These are phyloP conservation scores for Salix dunnii DNA, from an alignment of 345 rosid species.

Conservation along the genomic window DNA sequence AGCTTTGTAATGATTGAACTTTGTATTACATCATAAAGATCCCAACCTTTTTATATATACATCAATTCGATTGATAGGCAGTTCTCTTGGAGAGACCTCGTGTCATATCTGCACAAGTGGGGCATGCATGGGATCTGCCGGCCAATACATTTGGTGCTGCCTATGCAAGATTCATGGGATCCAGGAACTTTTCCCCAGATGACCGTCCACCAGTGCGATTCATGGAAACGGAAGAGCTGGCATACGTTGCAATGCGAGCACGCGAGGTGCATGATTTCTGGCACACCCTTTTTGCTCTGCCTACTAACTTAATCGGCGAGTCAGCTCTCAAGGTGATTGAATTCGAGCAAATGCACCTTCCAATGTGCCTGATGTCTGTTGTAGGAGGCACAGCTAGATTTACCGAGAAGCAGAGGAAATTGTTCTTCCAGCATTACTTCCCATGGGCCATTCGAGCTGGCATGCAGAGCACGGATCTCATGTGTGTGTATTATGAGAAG, in stretches of 20 bases:
- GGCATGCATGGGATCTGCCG: slow-evolving; percentile 73
- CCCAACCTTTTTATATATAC: too few relatives aligned
- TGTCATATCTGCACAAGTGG: slow-evolving; percentile 57
- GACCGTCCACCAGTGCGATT: slow-evolving; percentile 75
- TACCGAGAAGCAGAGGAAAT: slow-evolving; percentile 53
- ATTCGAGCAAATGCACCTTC: slow-evolving; percentile 71
- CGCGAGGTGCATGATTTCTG: slow-evolving; percentile 81
- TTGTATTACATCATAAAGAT: too few relatives aligned
- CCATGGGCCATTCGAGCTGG: too few relatives aligned
- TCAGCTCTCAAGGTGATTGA: slow-evolving; percentile 73
- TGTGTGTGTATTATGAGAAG: slow-evolving; percentile 65
- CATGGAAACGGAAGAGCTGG: slow-evolving; percentile 72
- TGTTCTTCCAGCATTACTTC: too few relatives aligned
- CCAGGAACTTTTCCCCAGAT: slow-evolving; percentile 75
- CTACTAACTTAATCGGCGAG: slow-evolving; percentile 68
- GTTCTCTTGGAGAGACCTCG: slow-evolving; percentile 62
- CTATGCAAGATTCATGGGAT: slow-evolving; percentile 79
- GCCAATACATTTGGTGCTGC: slow-evolving; percentile 75
- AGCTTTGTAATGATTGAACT: neutral
- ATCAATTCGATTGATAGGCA: slow-evolving; percentile 30
- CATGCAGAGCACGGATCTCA: slow-evolving; percentile 53
- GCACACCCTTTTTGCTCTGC: slow-evolving; percentile 72
- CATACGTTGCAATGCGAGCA: slow-evolving; percentile 64
- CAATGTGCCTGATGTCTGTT: slow-evolving; percentile 66
- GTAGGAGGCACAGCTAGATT: slow-evolving; percentile 63